Evolutionary conservation across 164 flowering plant genomes (phyloP).

Genomic region (Annona cherimola): DNA sequence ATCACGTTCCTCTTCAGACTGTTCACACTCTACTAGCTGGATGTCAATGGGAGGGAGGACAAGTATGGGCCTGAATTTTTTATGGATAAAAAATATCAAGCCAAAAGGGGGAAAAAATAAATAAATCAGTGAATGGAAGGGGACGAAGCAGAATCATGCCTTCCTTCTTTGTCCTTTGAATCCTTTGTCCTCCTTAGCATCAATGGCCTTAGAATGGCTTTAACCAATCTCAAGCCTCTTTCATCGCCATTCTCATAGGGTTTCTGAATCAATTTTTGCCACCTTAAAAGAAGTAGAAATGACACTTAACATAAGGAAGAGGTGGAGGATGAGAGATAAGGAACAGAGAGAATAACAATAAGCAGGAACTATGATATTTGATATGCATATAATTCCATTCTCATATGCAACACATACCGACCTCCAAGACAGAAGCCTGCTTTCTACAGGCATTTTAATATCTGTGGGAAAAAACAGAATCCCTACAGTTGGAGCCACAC

Average conservation of each 20-base stretch:
- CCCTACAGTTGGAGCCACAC: too few relatives aligned
- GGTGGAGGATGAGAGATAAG: background rate
- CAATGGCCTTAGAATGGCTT: conserved; percentile 61
- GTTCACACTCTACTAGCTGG: conserved; percentile 59
- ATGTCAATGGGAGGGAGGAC: conserved; percentile 75
- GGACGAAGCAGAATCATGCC: conserved; percentile 26
- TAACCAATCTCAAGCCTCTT: conserved; percentile 53
- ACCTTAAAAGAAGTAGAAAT: conserved; percentile 31
- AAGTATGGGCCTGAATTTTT: conserved; percentile 54
- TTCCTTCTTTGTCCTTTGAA: conserved; percentile 64
- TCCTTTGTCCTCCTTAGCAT: conserved; percentile 87
- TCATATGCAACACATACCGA: background rate
- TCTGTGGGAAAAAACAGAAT: too few relatives aligned
- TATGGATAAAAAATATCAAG: conserved; percentile 5
- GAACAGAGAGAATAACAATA: background rate
- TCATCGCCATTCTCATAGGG: conserved; percentile 75
- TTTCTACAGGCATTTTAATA: too few relatives aligned
- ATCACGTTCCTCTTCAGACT: conserved; percentile 70
- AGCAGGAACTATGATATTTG: background rate
- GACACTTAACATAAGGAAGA: background rate
- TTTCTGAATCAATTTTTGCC: conserved; percentile 61
- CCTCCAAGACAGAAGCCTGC: background rate
- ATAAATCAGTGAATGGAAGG: background rate
- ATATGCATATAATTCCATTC: background rate
- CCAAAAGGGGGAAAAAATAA: background rate